phyloP scores from a whole-genome alignment of 176 grass and related monocot species.

The Aegilops sharonensis region DNA sequence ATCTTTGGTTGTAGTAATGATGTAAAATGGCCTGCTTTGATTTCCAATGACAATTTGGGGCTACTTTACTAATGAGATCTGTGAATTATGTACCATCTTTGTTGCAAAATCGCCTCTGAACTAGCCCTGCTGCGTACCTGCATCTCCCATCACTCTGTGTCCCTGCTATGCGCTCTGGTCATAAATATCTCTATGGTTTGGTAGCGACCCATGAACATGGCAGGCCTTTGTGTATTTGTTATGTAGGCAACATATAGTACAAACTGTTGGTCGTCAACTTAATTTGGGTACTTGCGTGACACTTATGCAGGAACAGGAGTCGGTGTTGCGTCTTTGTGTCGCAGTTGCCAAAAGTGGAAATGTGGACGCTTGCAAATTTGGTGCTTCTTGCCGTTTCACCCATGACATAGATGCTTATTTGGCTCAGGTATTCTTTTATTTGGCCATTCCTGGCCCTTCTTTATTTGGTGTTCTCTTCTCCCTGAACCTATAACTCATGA shows the following conservation, averaged over 20 bases:
- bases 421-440: slow-evolving; percentile 56
- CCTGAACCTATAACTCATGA: slow-evolving; percentile 14
- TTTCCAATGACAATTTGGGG: no score
- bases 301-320: slow-evolving; percentile 64
- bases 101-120: background rate
- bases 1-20: no score
- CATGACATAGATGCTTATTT: slow-evolving; percentile 85
- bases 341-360: slow-evolving; percentile 77
- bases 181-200: background rate
- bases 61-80: no score
- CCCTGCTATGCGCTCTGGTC: background rate
- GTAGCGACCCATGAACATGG: background rate
- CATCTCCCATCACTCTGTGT: background rate
- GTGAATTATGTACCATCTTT: background rate
- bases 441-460: background rate
- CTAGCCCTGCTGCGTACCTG: background rate
- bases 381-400: slow-evolving; percentile 76
- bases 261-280: slow-evolving; percentile 18
- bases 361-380: slow-evolving; percentile 62
- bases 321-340: slow-evolving; percentile 63
- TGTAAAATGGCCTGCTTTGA: no score
- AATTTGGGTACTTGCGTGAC: slow-evolving; percentile 5
- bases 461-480: background rate
- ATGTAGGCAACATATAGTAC: background rate
- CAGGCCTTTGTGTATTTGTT: background rate